phyloP scores from a whole-genome alignment of 345 rosid genomes.

The Mercurialis annua region DNA sequence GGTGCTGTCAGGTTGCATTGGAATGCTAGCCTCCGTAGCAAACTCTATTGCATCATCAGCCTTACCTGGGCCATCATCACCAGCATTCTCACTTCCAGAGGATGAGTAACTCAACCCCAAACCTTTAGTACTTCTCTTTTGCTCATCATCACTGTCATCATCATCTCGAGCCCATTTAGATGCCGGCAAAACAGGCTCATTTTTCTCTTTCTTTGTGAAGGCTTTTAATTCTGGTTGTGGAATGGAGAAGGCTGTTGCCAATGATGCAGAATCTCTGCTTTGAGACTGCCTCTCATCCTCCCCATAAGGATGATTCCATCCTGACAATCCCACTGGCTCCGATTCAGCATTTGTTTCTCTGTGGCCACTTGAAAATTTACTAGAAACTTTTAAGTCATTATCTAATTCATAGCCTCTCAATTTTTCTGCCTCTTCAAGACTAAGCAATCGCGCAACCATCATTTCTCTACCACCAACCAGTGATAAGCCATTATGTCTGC shows the following conservation, averaged over 20 bases:
- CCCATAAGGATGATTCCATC: slow-evolving; percentile 39
- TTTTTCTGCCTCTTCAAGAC: slow-evolving; percentile 94
- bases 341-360: slow-evolving; percentile 49
- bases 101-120: slow-evolving; percentile 79
- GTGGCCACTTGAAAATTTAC: slow-evolving; percentile 44
- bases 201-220: slow-evolving; percentile 65
- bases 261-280: slow-evolving; percentile 37
- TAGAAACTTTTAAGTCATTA: slow-evolving; percentile 60
- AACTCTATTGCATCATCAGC: slow-evolving; percentile 66
- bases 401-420: slow-evolving; percentile 78
- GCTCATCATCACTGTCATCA: slow-evolving; percentile 85
- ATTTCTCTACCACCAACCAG: slow-evolving; percentile 95
- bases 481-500: slow-evolving; percentile 96
- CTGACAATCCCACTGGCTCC: slow-evolving; percentile 43
- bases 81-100: slow-evolving; percentile 84
- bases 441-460: slow-evolving; percentile 90
- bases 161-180: slow-evolving; percentile 98
- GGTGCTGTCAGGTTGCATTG: slow-evolving; percentile 53
- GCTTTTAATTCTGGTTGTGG: slow-evolving; percentile 71
- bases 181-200: slow-evolving; percentile 71
- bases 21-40: slow-evolving; percentile 44
- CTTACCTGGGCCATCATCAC: slow-evolving; percentile 52
- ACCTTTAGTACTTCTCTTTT: slow-evolving; percentile 48
- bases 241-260: slow-evolving; percentile 41
- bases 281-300: slow-evolving; percentile 44